Percentiles rank a stretch among this genome's conserved stretches.
These are phyloP conservation scores for Biancaea sappan DNA, from an alignment of 306 rosid species.

Conservation along the genomic window DNA sequence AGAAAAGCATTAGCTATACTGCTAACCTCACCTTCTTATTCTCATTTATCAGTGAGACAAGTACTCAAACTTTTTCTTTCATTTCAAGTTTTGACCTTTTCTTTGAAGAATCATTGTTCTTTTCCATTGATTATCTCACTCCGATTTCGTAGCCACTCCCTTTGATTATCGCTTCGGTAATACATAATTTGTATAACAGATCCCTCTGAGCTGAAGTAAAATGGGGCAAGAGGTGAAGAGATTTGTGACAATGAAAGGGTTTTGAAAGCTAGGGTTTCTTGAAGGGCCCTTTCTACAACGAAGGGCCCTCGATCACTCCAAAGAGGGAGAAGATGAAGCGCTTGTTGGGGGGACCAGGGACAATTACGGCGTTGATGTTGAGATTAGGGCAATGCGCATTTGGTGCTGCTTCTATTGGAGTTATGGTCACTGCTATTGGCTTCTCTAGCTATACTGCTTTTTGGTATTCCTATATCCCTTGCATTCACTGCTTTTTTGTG, in stretches of 20 bases:
- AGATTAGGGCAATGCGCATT: slow-evolving; percentile 78
- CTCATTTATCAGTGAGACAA: background rate
- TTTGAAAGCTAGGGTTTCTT: slow-evolving; percentile 50
- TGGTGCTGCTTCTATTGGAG: slow-evolving; percentile 73
- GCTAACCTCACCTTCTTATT: background rate
- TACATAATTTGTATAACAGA: background rate
- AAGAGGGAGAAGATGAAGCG: slow-evolving; percentile 52
- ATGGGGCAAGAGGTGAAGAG: slow-evolving; percentile 8
- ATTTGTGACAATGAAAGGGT: slow-evolving; percentile 22
- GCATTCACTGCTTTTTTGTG: background rate
- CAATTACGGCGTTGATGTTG: slow-evolving; percentile 65
- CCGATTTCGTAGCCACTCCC: background rate
- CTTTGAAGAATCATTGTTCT: background rate
- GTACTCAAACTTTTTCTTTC: background rate
- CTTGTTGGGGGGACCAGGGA: slow-evolving; percentile 80
- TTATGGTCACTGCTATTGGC: slow-evolving; percentile 74
- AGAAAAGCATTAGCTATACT: background rate
- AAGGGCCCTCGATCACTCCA: slow-evolving; percentile 33
- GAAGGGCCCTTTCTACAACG: slow-evolving; percentile 28
- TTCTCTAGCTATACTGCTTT: slow-evolving; percentile 82
- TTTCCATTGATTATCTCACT: background rate
- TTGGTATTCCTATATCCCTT: slow-evolving; percentile 52
- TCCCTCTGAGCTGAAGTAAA: background rate
- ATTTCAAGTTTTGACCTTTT: background rate
- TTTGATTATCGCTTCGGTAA: background rate